These are phyloP conservation scores for Pisolithus tinctorius DNA, from an alignment of 768 basidiomycete species.

Conservation along the genomic window DNA sequence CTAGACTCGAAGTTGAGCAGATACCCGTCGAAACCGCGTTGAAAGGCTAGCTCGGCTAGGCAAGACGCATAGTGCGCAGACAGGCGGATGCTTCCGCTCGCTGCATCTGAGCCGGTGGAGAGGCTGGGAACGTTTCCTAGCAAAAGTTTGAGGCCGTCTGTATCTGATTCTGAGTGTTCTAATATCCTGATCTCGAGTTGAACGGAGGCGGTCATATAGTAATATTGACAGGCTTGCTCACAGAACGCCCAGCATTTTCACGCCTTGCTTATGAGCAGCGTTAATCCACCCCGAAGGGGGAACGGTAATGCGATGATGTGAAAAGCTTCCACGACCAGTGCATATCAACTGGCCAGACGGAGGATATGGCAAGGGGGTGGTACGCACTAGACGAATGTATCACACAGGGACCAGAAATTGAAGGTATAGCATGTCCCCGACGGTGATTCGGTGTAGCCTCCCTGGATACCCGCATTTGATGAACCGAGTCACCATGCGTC, in stretches of 20 bases:
- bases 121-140: constrained; percentile 36
- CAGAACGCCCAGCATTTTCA: constrained; percentile 75
- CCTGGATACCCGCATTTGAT: constrained; percentile 33
- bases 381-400: constrained; percentile 71
- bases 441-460: constrained; percentile 68
- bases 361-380: not conserved
- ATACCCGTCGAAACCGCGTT: constrained; percentile 81
- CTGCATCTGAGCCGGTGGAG: constrained; percentile 38
- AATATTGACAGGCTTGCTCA: constrained; percentile 35
- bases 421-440: constrained; percentile 66
- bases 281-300: constrained; percentile 78
- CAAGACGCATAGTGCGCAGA: constrained; percentile 63
- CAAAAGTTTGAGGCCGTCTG: constrained; percentile 58
- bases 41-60: constrained; percentile 62
- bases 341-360: not conserved
- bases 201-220: not conserved
- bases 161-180: constrained; percentile 29
- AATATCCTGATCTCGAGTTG: constrained; percentile 54
- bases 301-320: constrained; percentile 72
- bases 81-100: constrained; percentile 35
- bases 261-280: constrained; percentile 74
- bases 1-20: constrained; percentile 70
- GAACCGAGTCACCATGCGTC: constrained; percentile 12
- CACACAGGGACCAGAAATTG: constrained; percentile 67
- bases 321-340: constrained; percentile 47